Percentiles rank a stretch among this genome's conserved stretches.
phyloP scores from a whole-genome alignment of 768 basidiomycete species.

The Boletus sp. region DNA sequence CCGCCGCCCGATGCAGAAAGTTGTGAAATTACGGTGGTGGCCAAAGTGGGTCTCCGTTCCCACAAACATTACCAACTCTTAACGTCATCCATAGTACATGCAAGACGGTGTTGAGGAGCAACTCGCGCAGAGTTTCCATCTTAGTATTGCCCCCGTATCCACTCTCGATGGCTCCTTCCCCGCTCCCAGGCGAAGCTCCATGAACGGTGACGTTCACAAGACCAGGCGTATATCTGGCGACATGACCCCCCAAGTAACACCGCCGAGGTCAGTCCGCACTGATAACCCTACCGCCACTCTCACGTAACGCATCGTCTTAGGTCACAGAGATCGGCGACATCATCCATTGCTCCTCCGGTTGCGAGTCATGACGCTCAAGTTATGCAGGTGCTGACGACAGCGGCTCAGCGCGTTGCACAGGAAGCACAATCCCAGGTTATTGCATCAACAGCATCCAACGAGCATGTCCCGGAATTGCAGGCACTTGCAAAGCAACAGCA shows the following conservation, averaged over 20 bases:
- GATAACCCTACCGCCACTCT: neutral
- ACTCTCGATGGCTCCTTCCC: constrained; percentile 44
- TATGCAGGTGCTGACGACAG: constrained; percentile 71
- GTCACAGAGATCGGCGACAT: constrained; percentile 30
- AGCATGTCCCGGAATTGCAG: constrained; percentile 48
- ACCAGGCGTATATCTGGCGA: constrained; percentile 43
- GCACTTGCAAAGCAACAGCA: constrained; percentile 79
- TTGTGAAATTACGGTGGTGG: constrained; percentile 71
- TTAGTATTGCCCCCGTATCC: constrained; percentile 69
- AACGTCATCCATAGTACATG: constrained; percentile 37
- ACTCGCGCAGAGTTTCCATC: constrained; percentile 61
- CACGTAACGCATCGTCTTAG: constrained; percentile 13
- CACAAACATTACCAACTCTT: constrained; percentile 4
- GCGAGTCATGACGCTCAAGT: constrained; percentile 63
- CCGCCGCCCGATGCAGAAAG: constrained; percentile 75
- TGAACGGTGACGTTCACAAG: constrained; percentile 41
- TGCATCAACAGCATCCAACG: constrained; percentile 46
- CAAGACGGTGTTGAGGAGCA: constrained; percentile 74
- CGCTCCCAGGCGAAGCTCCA: constrained; percentile 45
- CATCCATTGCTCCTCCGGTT: constrained; percentile 33
- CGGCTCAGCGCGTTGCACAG: constrained; percentile 74
- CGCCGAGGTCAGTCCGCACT: constrained; percentile 25
- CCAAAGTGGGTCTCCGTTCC: constrained; percentile 51
- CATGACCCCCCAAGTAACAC: constrained; percentile 32
- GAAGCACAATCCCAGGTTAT: constrained; percentile 68